Evolutionary conservation across 2,329 filamentous ascomycete genomes (phyloP), one percentile per base, ranked within the genome.

Genomic region (Penicillium frequentans): DNA sequence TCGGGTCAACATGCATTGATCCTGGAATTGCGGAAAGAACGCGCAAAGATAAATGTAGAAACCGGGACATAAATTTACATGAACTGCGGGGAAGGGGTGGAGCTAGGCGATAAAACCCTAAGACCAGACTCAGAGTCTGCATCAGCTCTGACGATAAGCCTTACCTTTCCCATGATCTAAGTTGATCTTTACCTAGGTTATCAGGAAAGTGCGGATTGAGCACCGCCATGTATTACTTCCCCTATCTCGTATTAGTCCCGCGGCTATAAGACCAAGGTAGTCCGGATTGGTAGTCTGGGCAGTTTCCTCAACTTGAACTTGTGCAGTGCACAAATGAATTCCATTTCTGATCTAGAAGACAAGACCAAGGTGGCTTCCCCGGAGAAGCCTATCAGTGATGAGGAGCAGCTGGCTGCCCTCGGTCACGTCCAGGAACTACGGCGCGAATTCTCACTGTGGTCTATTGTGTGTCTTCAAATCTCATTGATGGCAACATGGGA

Each of bases 401-500:
- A 65, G 51, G 62, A 63, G n/a, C 62, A 65, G 59, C 53, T 65
- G 43, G 60, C 62, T 16, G 56, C 62, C 13, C 51, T 64, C 23
- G 62, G 62, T 19, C 62, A 64, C 56, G 54, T 64, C 11, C 63
- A 60, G 73, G 65, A 73, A 46, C 60, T 73, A 11, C 54, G 64
- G 14, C 55, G 73, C 54, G 64, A 77, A 56, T 79, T 80, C 61
- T 78, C 77, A 0, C 61, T 82, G 1, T 77, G 75, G 63, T 78
- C 79, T 0, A 68, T 82, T 1, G 52, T 64, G 9, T 73, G 73
- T 14, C 66, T 82, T 6, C 77, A 78, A 46, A 66, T 81, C 8
- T 81, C 78, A 46, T 68, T 82, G 45, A 82, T 82, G 79, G 80
- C 75, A 37, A 82, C 80, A 10, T 82, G 79, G 80, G 80, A 82